Conservation (phyloP, 176 grass and related monocot genomes). For the Stipa capillata region DNA sequence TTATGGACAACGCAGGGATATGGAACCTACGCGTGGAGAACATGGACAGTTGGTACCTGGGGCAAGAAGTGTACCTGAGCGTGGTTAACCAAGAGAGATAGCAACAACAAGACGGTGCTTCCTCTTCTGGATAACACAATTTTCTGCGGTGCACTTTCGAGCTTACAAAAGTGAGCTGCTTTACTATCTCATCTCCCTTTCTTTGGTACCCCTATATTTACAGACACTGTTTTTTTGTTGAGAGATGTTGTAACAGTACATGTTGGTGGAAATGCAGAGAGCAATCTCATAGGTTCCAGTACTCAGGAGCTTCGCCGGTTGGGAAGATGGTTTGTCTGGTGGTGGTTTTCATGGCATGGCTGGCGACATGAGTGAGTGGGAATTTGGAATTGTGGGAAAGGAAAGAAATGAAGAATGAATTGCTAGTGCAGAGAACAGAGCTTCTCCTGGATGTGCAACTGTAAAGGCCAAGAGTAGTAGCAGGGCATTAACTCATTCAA, state of each 20-base stretch:
- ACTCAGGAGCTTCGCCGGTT: constrained; percentile 45
- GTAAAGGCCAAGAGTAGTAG: no score
- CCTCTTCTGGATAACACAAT: constrained; percentile 68
- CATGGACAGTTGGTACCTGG: constrained; percentile 85
- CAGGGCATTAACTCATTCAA: no score
- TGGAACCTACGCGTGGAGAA: constrained; percentile 88
- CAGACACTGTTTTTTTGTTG: no score
- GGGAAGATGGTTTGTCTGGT: constrained; percentile 15
- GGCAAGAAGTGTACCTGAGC: constrained; percentile 83
- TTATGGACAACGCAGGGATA: constrained; percentile 90
- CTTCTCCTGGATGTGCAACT: no score
- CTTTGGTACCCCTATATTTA: no score
- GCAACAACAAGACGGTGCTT: constrained; percentile 39
- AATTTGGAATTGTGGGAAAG: no score
- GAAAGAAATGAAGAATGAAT: neutral
- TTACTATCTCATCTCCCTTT: neutral
- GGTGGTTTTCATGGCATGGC: constrained; percentile 29
- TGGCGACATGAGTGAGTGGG: constrained; percentile 1
- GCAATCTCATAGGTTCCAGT: constrained; percentile 66
- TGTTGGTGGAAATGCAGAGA: constrained; percentile 45
- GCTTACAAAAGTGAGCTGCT: constrained; percentile 64
- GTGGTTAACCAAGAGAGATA: constrained; percentile 75
- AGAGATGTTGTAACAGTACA: neutral
- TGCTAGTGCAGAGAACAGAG: neutral
- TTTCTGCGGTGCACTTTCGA: constrained; percentile 85